These are phyloP conservation scores for Naematelia aurantialba DNA, from an alignment of 768 basidiomycete genomes.

Conservation along the genomic window DNA sequence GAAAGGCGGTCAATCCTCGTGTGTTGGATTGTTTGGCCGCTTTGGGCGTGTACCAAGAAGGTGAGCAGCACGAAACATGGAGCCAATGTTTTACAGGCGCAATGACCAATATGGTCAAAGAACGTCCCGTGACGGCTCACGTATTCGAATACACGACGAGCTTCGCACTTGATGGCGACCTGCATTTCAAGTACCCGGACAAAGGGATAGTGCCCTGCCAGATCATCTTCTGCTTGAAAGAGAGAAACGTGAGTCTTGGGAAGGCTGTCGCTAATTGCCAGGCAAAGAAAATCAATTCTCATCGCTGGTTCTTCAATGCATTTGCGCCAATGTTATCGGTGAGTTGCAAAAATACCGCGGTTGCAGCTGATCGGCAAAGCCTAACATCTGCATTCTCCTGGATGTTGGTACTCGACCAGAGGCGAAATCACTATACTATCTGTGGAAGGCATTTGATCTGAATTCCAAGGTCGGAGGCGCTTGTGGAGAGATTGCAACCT, in stretches of 20 bases:
- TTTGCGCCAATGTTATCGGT: constrained; percentile 78
- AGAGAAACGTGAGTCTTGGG: constrained; percentile 60
- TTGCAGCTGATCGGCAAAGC: constrained; percentile 54
- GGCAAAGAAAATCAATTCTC: constrained; percentile 94
- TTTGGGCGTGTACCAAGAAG: constrained; percentile 50
- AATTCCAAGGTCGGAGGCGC: constrained; percentile 78
- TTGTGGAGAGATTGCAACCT: constrained; percentile 88
- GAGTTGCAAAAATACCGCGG: constrained; percentile 22
- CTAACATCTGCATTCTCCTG: constrained; percentile 84
- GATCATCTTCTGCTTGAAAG: constrained; percentile 64
- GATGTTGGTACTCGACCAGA: constrained; percentile 91
- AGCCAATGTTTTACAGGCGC: constrained; percentile 36
- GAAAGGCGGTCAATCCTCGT: constrained; percentile 70
- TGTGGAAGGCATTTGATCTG: constrained; percentile 86
- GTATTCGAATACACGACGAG: constrained; percentile 65
- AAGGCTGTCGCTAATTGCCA: constrained; percentile 10
- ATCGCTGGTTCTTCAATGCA: constrained; percentile 97
- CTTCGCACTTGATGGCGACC: constrained; percentile 48
- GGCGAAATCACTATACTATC: constrained; percentile 79
- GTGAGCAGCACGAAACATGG: constrained; percentile 17
- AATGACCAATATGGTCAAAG: constrained; percentile 66
- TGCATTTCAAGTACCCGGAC: constrained; percentile 50
- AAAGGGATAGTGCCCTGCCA: constrained; percentile 94
- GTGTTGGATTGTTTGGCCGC: constrained; percentile 50
- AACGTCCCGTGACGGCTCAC: constrained; percentile 75